Base-by-base conservation (phyloP, 768 basidiomycete genomes). In the Psilocybe sp. region DNA sequence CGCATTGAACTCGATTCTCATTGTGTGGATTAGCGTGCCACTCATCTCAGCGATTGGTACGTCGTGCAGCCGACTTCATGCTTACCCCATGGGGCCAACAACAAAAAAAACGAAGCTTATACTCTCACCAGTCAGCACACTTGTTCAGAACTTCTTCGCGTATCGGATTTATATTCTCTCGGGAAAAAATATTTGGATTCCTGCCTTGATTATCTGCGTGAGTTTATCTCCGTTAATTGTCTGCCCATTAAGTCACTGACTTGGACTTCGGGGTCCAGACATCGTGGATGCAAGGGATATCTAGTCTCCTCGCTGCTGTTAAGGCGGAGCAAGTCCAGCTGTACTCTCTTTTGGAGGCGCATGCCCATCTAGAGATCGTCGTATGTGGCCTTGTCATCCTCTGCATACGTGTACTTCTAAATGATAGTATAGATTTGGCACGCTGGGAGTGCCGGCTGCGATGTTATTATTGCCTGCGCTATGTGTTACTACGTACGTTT, bases 141-240 rank as follows among this genome's bases (percentile, higher is more conserved):
- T 46, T 8, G 59, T 58, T 2, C 62, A 64, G 23, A n/a, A 59
- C 0, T 64, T 60, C 40, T 64, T 60, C 44, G 60, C 59, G 0
- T 64, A 59, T 50, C 58, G 62, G 13, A 60, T 64, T 23, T 51
- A 52, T 16, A 51, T 64, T 31, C 50, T 61, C 31, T 45, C 51
- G n/a, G 40, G 42, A 1, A 50, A 46, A 23, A 15, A 20, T 2
- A 33, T 51, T 11, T 15, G 52, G 9, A 18, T 50, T 5, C 57
- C 62, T 11, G 4, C 41, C 5, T 12, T 56, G 4, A 60, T 64
- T 23, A 4, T 40, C 32, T 23, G 31, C 15, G 44, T 51, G 33
- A 7, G 34, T 45, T 28, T n/a, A 19, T 18, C 18, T 28, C 28
- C 16, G 37, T 33, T 20, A 19, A 46, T 12, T 50, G 50, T 33